Conservation (phyloP, 257 asterid genomes). For the Scutellaria minor region DNA sequence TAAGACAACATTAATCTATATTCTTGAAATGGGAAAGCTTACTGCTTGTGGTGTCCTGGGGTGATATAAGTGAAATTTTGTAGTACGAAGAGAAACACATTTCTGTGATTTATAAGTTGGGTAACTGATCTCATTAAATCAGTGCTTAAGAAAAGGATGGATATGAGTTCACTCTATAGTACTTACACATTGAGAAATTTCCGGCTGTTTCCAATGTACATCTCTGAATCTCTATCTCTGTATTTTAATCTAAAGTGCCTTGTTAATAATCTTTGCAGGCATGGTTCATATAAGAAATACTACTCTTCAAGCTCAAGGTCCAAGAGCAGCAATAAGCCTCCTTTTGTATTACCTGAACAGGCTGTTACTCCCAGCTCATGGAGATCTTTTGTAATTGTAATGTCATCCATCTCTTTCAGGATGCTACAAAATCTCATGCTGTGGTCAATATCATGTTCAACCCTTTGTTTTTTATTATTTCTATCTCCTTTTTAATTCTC, state of each 20-base stretch:
- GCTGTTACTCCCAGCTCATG: slow-evolving; percentile 47
- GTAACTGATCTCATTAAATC: background rate
- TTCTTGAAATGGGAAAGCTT: background rate
- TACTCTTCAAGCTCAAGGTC: slow-evolving; percentile 45
- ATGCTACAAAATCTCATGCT: slow-evolving; percentile 35
- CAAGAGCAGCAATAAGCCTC: slow-evolving; percentile 35
- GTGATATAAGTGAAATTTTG: slow-evolving; percentile 3
- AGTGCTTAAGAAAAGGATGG: background rate
- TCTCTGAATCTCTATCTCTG: slow-evolving; percentile 4
- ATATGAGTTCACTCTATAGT: background rate
- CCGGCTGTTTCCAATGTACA: slow-evolving; percentile 12
- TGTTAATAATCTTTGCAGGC: slow-evolving; percentile 37
- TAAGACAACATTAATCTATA: background rate
- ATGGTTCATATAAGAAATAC: slow-evolving; percentile 44
- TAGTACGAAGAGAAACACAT: background rate
- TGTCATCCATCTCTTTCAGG: slow-evolving; percentile 37
- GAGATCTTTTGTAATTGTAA: slow-evolving; percentile 64
- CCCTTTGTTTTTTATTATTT: slow-evolving; percentile 18
- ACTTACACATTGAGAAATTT: background rate
- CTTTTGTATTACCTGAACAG: slow-evolving; percentile 43
- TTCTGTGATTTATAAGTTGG: background rate
- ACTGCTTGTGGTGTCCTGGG: background rate
- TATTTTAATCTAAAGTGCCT: slow-evolving; percentile 9
- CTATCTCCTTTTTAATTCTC: slow-evolving; percentile 35
- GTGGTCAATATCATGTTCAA: slow-evolving; percentile 11